These are phyloP conservation scores for Pseudozyma hubeiensis DNA, from an alignment of 1,284 basidiomycete species.

Conservation along the genomic window DNA sequence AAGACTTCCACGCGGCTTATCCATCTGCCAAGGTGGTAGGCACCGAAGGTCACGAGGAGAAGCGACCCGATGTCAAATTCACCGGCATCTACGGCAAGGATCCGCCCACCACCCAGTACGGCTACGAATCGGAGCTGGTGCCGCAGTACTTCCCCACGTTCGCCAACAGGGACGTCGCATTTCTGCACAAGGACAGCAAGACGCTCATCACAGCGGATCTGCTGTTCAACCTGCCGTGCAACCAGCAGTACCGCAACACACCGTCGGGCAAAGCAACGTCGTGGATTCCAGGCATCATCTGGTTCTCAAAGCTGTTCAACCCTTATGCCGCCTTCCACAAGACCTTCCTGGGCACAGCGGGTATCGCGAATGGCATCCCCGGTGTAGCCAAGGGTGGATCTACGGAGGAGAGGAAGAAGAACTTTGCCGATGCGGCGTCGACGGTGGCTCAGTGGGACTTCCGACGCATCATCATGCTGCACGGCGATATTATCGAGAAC, in stretches of 20 bases:
- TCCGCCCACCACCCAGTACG: constrained; percentile 39
- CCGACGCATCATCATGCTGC: constrained; percentile 88
- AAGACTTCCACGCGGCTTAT: constrained; percentile 56
- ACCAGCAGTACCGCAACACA: constrained; percentile 75
- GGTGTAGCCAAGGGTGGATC: constrained; percentile 57
- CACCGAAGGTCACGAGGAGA: constrained; percentile 69
- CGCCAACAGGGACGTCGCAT: constrained; percentile 87
- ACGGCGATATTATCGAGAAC: constrained; percentile 87
- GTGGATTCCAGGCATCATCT: constrained; percentile 55
- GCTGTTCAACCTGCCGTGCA: constrained; percentile 86
- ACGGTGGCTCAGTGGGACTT: constrained; percentile 86
- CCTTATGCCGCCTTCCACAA: constrained; percentile 46
- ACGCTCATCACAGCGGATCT: constrained; percentile 88
- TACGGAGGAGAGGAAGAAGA: constrained; percentile 62
- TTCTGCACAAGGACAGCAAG: constrained; percentile 82
- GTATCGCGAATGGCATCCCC: constrained; percentile 41
- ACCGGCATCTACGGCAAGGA: constrained; percentile 59
- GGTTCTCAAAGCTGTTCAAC: constrained; percentile 46
- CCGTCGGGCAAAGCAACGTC: constrained; percentile 39
- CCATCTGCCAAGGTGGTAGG: constrained; percentile 69
- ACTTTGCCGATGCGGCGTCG: constrained; percentile 72
- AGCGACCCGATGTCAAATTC: constrained; percentile 71
- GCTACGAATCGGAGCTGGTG: constrained; percentile 55
- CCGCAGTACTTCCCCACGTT: constrained; percentile 79
- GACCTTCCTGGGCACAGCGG: constrained; percentile 46